Evolutionary conservation across 2,329 filamentous ascomycete species (phyloP).

Genomic region (Pestalotiopsis fici): DNA sequence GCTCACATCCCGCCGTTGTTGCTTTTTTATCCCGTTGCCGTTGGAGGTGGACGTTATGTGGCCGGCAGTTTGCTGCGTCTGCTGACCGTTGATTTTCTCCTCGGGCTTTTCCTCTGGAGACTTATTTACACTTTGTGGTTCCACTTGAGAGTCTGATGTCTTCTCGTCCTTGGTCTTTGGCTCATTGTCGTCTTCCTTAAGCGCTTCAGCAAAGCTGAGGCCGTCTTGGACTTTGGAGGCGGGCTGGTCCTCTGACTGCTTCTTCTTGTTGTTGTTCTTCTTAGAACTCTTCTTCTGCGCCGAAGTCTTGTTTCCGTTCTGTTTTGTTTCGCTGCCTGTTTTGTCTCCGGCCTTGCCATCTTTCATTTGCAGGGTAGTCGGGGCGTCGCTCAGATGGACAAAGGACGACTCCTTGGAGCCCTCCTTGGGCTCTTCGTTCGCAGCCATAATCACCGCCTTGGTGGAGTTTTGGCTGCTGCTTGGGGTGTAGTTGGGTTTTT

Average conservation of each 20-base stretch:
- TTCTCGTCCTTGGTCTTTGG: neutral
- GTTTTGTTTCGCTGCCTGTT: neutral
- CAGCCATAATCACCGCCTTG: neutral
- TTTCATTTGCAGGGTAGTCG: neutral
- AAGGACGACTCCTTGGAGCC: slow-evolving; percentile 11
- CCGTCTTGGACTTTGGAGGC: slow-evolving; percentile 5
- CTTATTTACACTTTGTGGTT: neutral
- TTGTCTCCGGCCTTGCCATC: neutral
- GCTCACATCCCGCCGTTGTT: slow-evolving; percentile 4
- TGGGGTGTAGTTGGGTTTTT: neutral
- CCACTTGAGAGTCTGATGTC: neutral
- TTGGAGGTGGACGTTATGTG: neutral
- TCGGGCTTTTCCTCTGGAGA: neutral
- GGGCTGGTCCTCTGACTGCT: slow-evolving; percentile 1
- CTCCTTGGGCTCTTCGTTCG: neutral
- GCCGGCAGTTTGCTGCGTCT: neutral
- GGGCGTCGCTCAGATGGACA: slow-evolving; percentile 13
- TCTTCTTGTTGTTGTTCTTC: slow-evolving; percentile 4
- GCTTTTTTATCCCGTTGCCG: neutral
- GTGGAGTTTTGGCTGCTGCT: neutral
- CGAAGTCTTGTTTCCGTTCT: neutral
- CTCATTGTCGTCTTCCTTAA: slow-evolving; percentile 6
- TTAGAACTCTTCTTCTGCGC: neutral
- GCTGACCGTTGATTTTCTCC: neutral
- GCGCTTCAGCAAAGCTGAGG: slow-evolving; percentile 10